These are phyloP conservation scores for Tetrahymena thermophila DNA, from an alignment of 73 alveolate species.

Conservation along the genomic window DNA sequence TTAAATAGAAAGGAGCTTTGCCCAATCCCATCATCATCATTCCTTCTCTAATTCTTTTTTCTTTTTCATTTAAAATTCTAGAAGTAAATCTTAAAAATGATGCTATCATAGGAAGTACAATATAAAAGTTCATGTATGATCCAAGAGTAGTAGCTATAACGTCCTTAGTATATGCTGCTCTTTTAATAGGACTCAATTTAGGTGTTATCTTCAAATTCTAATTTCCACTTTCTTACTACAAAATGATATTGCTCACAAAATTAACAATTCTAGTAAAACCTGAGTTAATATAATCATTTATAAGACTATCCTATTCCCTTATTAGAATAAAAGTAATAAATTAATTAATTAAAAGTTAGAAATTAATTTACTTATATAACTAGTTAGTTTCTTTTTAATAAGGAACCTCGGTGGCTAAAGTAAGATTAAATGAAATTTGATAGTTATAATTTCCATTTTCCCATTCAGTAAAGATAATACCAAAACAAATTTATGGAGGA, in stretches of 20 bases:
- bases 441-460: not conserved
- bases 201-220: not conserved
- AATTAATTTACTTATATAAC: not conserved
- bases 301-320: not conserved
- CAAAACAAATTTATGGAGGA: not conserved
- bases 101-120: constrained; percentile 55
- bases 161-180: not conserved
- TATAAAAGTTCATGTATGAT: not conserved
- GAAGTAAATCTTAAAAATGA: constrained; percentile 65
- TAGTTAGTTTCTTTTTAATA: not conserved
- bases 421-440: not conserved
- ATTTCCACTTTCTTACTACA: not conserved
- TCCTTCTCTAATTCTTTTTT: constrained; percentile 60
- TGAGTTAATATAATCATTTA: not conserved
- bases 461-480: not conserved
- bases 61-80: constrained; percentile 70
- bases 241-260: not conserved
- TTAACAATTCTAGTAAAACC: not conserved
- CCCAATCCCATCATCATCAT: constrained; percentile 56
- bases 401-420: not conserved
- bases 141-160: not conserved
- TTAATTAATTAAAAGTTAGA: too few species aligned
- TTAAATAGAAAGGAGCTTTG: constrained; percentile 48
- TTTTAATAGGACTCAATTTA: not conserved
- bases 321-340: not conserved